Percentiles rank a stretch among this genome's conserved stretches.
These are phyloP conservation scores for Zasmidium cellare DNA, from an alignment of 2,329 filamentous ascomycete genomes.

Conservation along the genomic window DNA sequence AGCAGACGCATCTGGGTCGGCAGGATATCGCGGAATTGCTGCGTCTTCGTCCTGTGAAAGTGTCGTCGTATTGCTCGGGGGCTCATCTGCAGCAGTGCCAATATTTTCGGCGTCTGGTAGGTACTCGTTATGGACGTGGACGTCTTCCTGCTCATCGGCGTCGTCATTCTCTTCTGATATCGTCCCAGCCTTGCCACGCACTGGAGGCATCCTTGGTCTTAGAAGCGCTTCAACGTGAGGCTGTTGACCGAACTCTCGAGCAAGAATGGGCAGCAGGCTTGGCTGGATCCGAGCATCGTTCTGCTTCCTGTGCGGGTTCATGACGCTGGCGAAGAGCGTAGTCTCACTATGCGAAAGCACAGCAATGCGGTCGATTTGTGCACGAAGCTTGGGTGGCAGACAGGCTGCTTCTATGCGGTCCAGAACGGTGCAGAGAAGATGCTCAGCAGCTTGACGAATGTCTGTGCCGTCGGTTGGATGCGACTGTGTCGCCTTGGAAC, in stretches of 20 bases:
- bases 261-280: slow-evolving; percentile 79
- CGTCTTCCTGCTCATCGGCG: slow-evolving; percentile 1
- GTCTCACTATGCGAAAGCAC: slow-evolving; percentile 68
- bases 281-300: slow-evolving; percentile 48
- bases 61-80: no score
- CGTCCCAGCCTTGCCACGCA: slow-evolving; percentile 29
- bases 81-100: background rate
- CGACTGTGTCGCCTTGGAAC: slow-evolving; percentile 9
- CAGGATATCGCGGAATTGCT: background rate
- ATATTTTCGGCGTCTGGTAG: background rate
- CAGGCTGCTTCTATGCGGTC: slow-evolving; percentile 64
- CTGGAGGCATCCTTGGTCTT: slow-evolving; percentile 48
- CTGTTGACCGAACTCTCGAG: slow-evolving; percentile 62
- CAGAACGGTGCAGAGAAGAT: slow-evolving; percentile 60
- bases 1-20: background rate
- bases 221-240: slow-evolving; percentile 72
- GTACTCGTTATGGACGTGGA: background rate
- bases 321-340: slow-evolving; percentile 76
- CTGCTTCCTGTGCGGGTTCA: slow-evolving; percentile 67
- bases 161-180: slow-evolving; percentile 6
- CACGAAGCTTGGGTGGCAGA: slow-evolving; percentile 69
- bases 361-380: slow-evolving; percentile 77
- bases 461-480: slow-evolving; percentile 39
- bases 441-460: slow-evolving; percentile 58
- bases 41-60: background rate